These are phyloP conservation scores for Pseudogymnoascus sp. DNA, from an alignment of 2,329 filamentous ascomycete genomes.

Conservation along the genomic window DNA sequence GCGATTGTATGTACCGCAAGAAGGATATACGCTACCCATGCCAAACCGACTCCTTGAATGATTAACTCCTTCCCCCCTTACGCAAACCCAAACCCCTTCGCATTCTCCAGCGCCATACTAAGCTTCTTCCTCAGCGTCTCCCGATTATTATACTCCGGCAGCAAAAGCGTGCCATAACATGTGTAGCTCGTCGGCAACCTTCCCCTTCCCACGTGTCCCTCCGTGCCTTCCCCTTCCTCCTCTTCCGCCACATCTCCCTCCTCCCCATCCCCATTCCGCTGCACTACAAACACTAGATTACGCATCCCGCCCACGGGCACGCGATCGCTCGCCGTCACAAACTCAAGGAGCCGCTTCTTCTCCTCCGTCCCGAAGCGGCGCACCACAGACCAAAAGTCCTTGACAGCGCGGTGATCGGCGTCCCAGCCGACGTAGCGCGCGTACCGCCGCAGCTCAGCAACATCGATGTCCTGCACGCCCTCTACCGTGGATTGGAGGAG, in stretches of 20 bases:
- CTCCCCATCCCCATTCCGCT: conserved; percentile 62
- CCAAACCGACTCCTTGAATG: neutral
- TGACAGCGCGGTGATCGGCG: conserved; percentile 57
- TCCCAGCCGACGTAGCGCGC: conserved; percentile 78
- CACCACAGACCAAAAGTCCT: conserved; percentile 79
- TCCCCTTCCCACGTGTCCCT: conserved; percentile 13
- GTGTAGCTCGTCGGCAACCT: conserved; percentile 72
- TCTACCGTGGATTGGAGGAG: conserved; percentile 73
- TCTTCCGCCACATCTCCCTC: conserved; percentile 28
- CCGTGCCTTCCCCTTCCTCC: neutral
- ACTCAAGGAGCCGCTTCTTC: conserved; percentile 73
- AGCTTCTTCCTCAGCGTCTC: conserved; percentile 67
- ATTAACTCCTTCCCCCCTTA: conserved; percentile 28
- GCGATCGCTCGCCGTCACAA: conserved; percentile 87
- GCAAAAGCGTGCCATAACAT: conserved; percentile 79
- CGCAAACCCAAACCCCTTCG: conserved; percentile 80
- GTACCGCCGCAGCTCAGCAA: conserved; percentile 60
- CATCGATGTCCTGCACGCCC: conserved; percentile 72
- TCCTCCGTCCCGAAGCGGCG: conserved; percentile 56
- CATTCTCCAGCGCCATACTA: conserved; percentile 78
- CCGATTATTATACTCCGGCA: conserved; percentile 71
- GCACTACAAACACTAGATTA: conserved; percentile 75
- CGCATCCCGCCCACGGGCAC: conserved; percentile 79
- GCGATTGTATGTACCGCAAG: neutral
- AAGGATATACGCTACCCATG: conserved; percentile 4